A percentile compares a stretch with the other conserved stretches of the same genome.
Conservation (phyloP, 176 grass and related monocot species). For the Musa beccarii region DNA sequence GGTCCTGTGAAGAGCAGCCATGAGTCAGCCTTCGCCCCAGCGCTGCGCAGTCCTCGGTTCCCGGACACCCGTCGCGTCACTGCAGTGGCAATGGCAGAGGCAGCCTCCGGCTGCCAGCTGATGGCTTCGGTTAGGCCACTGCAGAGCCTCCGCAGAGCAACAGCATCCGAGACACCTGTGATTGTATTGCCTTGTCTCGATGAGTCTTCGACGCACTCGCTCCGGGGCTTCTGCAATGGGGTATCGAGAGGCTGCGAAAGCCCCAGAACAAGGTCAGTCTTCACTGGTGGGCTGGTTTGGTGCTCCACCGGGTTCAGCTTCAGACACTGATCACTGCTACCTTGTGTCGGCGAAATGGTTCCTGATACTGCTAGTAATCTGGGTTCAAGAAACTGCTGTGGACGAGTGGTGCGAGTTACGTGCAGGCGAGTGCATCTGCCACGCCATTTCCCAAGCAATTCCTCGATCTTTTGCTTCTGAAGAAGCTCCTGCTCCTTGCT, state of each 20-base stretch:
- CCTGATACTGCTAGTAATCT: not conserved
- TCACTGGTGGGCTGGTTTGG: conserved; percentile 52
- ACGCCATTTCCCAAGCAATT: conserved; percentile 74
- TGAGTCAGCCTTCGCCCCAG: conserved; percentile 49
- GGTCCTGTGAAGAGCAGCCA: conserved; percentile 90
- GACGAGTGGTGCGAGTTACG: conserved; percentile 11
- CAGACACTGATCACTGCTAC: conserved; percentile 35
- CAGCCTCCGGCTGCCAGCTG: conserved; percentile 79
- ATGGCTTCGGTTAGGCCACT: conserved; percentile 77
- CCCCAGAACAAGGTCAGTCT: conserved; percentile 79
- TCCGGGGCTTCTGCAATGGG: no score
- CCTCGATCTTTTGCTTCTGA: conserved; percentile 42
- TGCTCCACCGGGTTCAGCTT: conserved; percentile 31
- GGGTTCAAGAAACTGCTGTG: conserved; percentile 2
- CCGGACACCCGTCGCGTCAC: conserved; percentile 60
- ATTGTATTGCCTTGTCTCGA: conserved; percentile 36
- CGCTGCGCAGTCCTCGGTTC: conserved; percentile 37
- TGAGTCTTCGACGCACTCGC: no score
- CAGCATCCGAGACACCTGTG: conserved; percentile 56
- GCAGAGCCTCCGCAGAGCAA: conserved; percentile 67
- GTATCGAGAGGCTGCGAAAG: conserved; percentile 2
- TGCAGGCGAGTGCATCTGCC: conserved; percentile 43
- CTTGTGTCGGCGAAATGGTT: conserved; percentile 1
- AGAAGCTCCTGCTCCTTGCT: not conserved
- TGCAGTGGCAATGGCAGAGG: conserved; percentile 64